A percentile compares a stretch with the other conserved stretches of the same genome.
phyloP scores from a whole-genome alignment of 1,139 yeast species.

The Pichia inconspicua region DNA sequence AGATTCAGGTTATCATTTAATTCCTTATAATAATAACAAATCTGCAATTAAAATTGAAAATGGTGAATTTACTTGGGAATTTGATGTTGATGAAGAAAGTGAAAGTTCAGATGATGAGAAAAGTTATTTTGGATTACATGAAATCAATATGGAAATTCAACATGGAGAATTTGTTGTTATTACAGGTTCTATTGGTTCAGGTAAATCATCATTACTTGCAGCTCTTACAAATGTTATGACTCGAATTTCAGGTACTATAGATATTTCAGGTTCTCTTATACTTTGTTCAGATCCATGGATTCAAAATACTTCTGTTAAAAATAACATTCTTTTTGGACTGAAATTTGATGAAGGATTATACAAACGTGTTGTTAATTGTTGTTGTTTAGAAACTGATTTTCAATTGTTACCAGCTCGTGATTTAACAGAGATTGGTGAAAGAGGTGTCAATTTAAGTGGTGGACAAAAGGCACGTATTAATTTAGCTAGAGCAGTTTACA shows the following conservation, averaged over 20 bases:
- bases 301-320: constrained; percentile 71
- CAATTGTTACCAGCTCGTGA: constrained; percentile 75
- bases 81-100: constrained; percentile 33
- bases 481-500: constrained; percentile 76
- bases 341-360: constrained; percentile 49
- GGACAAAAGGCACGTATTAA: constrained; percentile 89
- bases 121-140: constrained; percentile 32
- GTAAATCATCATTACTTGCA: constrained; percentile 55
- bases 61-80: constrained; percentile 59
- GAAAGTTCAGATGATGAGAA: neutral
- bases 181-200: constrained; percentile 68
- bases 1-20: constrained; percentile 19
- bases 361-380: constrained; percentile 47
- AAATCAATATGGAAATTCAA: constrained; percentile 37
- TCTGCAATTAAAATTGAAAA: constrained; percentile 40
- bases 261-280: constrained; percentile 37
- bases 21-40: constrained; percentile 3
- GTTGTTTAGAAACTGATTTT: constrained; percentile 65
- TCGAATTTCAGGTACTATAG: constrained; percentile 39
- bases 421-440: constrained; percentile 80
- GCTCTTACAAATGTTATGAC: constrained; percentile 60
- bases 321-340: constrained; percentile 68
- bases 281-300: constrained; percentile 66
- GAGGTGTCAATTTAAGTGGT: constrained; percentile 87
- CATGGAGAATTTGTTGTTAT: constrained; percentile 59